Evolutionary conservation across 129 eudicot genomes (phyloP).

Genomic region (Cynara cardunculus): DNA sequence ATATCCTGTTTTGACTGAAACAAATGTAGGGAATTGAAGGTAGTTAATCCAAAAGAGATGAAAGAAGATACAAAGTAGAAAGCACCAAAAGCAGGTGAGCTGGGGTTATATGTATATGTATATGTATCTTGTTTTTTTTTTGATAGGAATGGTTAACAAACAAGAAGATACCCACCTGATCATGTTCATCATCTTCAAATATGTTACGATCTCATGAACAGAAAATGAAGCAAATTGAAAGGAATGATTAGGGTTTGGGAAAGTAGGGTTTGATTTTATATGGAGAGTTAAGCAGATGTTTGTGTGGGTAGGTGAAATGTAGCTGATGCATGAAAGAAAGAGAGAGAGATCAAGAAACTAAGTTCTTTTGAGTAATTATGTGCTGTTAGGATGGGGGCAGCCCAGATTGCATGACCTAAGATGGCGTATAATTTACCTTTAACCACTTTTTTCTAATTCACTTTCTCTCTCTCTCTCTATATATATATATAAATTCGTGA

Average conservation of each 20-base stretch:
- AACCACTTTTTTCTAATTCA: background rate
- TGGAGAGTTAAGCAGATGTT: conserved; percentile 20
- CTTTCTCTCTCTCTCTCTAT: too few species aligned
- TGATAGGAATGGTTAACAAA: conserved; percentile 37
- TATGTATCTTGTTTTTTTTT: conserved; percentile 21
- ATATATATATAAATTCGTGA: too few species aligned
- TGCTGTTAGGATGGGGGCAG: conserved; percentile 35
- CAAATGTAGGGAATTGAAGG: conserved; percentile 3
- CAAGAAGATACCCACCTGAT: conserved; percentile 31
- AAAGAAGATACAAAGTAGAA: conserved; percentile 23
- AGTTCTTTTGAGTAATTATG: conserved; percentile 28
- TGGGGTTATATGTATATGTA: background rate
- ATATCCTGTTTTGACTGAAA: conserved; percentile 30
- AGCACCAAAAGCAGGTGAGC: conserved; percentile 13
- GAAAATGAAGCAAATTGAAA: background rate
- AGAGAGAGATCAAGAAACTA: conserved; percentile 16
- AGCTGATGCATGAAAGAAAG: conserved; percentile 64
- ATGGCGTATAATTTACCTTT: conserved; percentile 31
- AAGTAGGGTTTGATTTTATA: conserved; percentile 24
- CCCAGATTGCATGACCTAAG: conserved; percentile 40
- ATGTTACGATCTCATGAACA: conserved; percentile 29
- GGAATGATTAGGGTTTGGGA: conserved; percentile 16
- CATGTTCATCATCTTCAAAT: conserved; percentile 15
- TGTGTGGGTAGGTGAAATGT: conserved; percentile 72
- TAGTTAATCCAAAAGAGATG: conserved; percentile 8